Evolutionary conservation across 345 rosid species (phyloP).

Genomic region (Camelina hispida): DNA sequence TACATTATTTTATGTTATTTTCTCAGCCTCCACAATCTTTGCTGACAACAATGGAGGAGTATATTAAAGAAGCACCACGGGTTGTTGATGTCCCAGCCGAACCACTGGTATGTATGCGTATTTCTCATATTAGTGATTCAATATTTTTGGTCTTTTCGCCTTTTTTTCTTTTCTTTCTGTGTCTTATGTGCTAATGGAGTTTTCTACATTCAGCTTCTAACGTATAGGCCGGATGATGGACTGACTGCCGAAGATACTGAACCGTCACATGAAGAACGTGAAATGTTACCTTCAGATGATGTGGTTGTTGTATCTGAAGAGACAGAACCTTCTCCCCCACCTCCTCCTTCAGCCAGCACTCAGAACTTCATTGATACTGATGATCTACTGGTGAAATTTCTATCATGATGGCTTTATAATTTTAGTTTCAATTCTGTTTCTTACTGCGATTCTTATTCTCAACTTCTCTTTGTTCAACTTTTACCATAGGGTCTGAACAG

Average conservation of each 20-base stretch:
- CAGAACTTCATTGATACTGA: slow-evolving; percentile 67
- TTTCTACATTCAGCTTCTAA: slow-evolving; percentile 64
- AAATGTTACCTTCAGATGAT: slow-evolving; percentile 57
- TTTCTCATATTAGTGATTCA: slow-evolving; percentile 2
- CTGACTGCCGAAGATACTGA: slow-evolving; percentile 58
- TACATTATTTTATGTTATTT: slow-evolving; percentile 13
- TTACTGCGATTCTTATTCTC: slow-evolving; percentile 1
- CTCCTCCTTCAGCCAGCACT: slow-evolving; percentile 57
- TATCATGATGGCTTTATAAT: slow-evolving; percentile 2
- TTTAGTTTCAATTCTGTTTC: slow-evolving; percentile 1
- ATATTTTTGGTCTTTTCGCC: background rate
- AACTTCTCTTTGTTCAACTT: slow-evolving; percentile 15
- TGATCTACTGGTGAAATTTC: slow-evolving; percentile 75
- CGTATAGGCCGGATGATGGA: slow-evolving; percentile 82
- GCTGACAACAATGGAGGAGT: slow-evolving; percentile 95
- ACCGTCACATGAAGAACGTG: slow-evolving; percentile 58
- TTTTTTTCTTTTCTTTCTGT: background rate
- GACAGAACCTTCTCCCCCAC: slow-evolving; percentile 49
- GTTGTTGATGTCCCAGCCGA: slow-evolving; percentile 68
- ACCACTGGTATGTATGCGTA: slow-evolving; percentile 69
- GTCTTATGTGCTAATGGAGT: slow-evolving; percentile 26
- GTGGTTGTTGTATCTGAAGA: slow-evolving; percentile 54
- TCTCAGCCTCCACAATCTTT: slow-evolving; percentile 96
- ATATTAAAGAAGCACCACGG: slow-evolving; percentile 94
- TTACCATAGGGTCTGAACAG: slow-evolving; percentile 70